Evolutionary conservation across 1,284 basidiomycete species (phyloP).

Genomic region (Moniliophthora roreri): DNA sequence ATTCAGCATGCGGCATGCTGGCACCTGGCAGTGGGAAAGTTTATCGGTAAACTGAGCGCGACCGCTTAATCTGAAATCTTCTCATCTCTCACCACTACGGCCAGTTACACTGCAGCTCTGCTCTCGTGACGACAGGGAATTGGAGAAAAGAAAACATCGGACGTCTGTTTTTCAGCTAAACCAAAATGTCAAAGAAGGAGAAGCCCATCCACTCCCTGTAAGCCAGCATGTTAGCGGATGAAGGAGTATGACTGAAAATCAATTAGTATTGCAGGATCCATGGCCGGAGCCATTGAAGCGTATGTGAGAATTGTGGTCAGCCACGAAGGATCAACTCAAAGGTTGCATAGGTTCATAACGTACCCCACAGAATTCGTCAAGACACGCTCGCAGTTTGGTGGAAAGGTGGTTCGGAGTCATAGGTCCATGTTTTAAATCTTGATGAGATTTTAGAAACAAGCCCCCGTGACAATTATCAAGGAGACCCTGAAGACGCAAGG

Average conservation of each 20-base stretch:
- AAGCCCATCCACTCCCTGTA: conserved; percentile 78
- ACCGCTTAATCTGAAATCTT: too few species aligned
- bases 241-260: neutral
- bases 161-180: too few species aligned
- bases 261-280: conserved; percentile 78
- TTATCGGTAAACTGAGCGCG: too few species aligned
- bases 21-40: too few species aligned
- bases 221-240: conserved; percentile 10
- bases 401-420: conserved; percentile 51
- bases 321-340: neutral
- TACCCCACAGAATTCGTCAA: conserved; percentile 95
- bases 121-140: too few species aligned
- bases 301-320: conserved; percentile 25
- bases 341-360: conserved; percentile 60
- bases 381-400: conserved; percentile 79
- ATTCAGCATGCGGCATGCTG: too few species aligned
- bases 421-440: neutral
- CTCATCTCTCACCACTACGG: too few species aligned
- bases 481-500: conserved; percentile 76
- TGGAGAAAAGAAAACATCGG: too few species aligned
- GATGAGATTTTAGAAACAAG: conserved; percentile 48
- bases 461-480: conserved; percentile 67
- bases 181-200: conserved; percentile 51
- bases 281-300: conserved; percentile 93
- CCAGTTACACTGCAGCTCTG: too few species aligned